phyloP scores from a whole-genome alignment of 2,329 filamentous ascomycete genomes.

The Exutisphaerella laricina region DNA sequence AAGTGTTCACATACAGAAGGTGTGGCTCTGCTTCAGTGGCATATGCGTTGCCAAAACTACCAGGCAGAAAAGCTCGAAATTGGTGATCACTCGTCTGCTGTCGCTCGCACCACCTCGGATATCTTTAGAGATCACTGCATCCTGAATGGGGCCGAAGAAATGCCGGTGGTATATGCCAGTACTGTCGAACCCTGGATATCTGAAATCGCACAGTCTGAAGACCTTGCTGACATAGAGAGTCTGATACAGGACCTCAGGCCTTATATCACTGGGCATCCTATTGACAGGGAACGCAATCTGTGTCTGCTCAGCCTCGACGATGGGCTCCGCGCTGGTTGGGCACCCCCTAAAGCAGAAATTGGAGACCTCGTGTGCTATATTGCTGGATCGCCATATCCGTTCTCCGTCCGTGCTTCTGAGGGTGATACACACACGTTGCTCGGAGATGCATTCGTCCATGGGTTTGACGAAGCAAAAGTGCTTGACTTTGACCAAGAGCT shows the following conservation, averaged over 20 bases:
- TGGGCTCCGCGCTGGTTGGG: conserved; percentile 3
- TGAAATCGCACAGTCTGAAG: neutral
- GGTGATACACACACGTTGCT: neutral
- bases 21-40: conserved; percentile 5
- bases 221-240: neutral
- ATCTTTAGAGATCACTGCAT: neutral
- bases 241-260: conserved; percentile 1
- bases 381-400: conserved; percentile 6
- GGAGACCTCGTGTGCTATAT: conserved; percentile 7
- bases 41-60: conserved; percentile 6
- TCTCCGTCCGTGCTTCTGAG: neutral
- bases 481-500: neutral
- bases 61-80: neutral
- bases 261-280: conserved; percentile 8
- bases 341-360: conserved; percentile 1
- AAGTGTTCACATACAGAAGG: conserved; percentile 8
- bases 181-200: conserved; percentile 5
- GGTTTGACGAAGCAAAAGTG: neutral
- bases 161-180: neutral
- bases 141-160: too few relatives aligned
- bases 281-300: conserved; percentile 7
- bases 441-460: conserved; percentile 7
- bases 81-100: neutral
- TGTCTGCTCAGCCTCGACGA: neutral
- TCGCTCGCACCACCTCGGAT: neutral